These are phyloP conservation scores for Penicillium longicatenatum DNA, from an alignment of 495 filamentous ascomycete species.

Conservation along the genomic window DNA sequence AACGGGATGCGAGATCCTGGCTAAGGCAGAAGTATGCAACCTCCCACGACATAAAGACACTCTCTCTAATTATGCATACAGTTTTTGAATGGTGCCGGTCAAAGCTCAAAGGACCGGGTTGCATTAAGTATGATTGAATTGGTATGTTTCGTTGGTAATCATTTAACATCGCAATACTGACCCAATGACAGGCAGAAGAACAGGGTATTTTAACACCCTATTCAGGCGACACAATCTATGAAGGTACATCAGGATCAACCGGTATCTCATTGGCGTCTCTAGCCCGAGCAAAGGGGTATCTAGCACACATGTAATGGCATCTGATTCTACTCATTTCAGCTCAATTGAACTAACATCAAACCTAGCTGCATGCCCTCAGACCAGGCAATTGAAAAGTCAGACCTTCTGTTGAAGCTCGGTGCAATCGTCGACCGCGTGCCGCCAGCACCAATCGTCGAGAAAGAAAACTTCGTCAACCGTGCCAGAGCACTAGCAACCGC, in stretches of 20 bases:
- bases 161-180: constrained; percentile 4
- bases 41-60: not conserved
- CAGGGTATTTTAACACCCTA: constrained; percentile 74
- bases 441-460: constrained; percentile 88
- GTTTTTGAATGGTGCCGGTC: constrained; percentile 94
- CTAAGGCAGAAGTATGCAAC: constrained; percentile 76
- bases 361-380: constrained; percentile 89
- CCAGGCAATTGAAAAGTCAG: constrained; percentile 84
- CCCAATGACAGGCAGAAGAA: constrained; percentile 64
- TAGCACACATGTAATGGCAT: constrained; percentile 75
- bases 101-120: constrained; percentile 93
- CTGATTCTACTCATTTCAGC: constrained; percentile 1
- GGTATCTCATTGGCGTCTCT: constrained; percentile 92
- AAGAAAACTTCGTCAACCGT: constrained; percentile 91
- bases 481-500: constrained; percentile 74
- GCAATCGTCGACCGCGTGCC: constrained; percentile 86
- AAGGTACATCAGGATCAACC: constrained; percentile 93
- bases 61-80: constrained; percentile 2
- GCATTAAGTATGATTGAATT: constrained; percentile 84
- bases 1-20: constrained; percentile 92
- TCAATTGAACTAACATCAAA: constrained; percentile 15
- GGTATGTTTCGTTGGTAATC: constrained; percentile 38
- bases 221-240: constrained; percentile 91
- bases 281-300: constrained; percentile 84
- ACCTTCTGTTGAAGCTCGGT: constrained; percentile 85